Evolutionary conservation across 2,329 filamentous ascomycete species (phyloP), one percentile per base, ranked within the genome.

Genomic region (Westerdykella aurantiaca): DNA sequence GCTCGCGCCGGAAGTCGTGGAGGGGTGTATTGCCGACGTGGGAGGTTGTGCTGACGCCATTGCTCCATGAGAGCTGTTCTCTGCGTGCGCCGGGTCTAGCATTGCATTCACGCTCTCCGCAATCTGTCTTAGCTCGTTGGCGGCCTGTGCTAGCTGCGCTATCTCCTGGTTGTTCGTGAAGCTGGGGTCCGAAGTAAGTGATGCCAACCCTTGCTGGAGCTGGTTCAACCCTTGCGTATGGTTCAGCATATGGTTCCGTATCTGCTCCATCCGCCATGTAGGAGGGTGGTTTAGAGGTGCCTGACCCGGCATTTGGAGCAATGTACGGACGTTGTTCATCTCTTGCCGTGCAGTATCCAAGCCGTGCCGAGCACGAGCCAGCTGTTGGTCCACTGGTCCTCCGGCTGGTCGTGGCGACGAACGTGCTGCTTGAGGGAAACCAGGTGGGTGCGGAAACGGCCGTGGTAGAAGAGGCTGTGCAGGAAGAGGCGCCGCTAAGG

Each of bases 161-260:
- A 67, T 48, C 31, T 67, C 61, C 7, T 52, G 47, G 33, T 60
- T 61, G 21, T 58, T 51, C 3, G 58, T 53, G 48, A 63, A 52
- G 3, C 52, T 38, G 5, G 61, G 52, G 13, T 65, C 54, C n/a
- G 47, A 35, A 0, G 53, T 43, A 16, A 62, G 31, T 11, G 52
- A 41, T 9, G 52, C 48, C 10, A 68, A 44, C 0, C 51, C 55
- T 13, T 48, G 48, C 33, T 68, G 61, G 14, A 64, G 48, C 21
- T 53, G 48, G 35, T 61, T 53, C 16, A 68, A 45, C 25, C 57
- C 56, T 21, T 45, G 43, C 4, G 46, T 50, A 12, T 61, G 51
- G 16, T 44, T 60, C 3, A 52, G 50, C 16, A 64, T 31, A 34
- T 60, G 56, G n/a, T 50, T 51, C 29, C 55, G 55, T 12, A 63